Percentiles rank a stretch among this genome's conserved stretches.
These are phyloP conservation scores for Aspergillus steynii DNA, from an alignment of 495 filamentous ascomycete genomes.

Conservation along the genomic window DNA sequence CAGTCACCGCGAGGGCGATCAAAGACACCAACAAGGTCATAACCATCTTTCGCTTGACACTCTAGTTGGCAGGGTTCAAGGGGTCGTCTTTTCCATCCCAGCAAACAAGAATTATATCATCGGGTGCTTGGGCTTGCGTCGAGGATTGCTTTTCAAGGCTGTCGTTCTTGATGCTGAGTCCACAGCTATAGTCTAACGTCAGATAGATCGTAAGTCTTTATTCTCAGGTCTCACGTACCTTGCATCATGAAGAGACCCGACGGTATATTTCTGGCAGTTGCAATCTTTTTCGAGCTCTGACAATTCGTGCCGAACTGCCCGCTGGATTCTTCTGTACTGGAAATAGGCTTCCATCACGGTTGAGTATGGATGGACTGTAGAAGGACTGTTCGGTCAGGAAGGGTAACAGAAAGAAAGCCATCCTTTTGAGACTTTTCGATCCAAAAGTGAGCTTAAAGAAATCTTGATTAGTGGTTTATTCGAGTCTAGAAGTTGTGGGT, in stretches of 20 bases:
- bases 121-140: background rate
- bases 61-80: conserved; percentile 57
- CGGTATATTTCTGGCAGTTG: background rate
- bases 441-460: too few species aligned
- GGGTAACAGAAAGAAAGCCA: too few species aligned
- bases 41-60: conserved; percentile 30
- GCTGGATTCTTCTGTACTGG: conserved; percentile 13
- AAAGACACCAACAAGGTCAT: conserved; percentile 50
- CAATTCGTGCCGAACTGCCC: conserved; percentile 8
- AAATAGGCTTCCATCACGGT: conserved; percentile 17
- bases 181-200: background rate
- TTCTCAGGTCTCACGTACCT: background rate
- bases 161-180: background rate
- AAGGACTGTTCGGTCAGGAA: too few species aligned
- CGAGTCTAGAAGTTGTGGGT: too few species aligned
- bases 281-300: background rate
- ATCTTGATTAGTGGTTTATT: too few species aligned
- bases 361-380: too few species aligned
- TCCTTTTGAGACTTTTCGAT: too few species aligned
- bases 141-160: conserved; percentile 5
- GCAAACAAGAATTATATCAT: conserved; percentile 12
- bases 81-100: conserved; percentile 53
- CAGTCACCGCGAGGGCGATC: conserved; percentile 50
- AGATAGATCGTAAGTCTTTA: too few species aligned
- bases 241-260: background rate